phyloP scores from a whole-genome alignment of 2,329 filamentous ascomycete species.

The Sphaerulina musiva region DNA sequence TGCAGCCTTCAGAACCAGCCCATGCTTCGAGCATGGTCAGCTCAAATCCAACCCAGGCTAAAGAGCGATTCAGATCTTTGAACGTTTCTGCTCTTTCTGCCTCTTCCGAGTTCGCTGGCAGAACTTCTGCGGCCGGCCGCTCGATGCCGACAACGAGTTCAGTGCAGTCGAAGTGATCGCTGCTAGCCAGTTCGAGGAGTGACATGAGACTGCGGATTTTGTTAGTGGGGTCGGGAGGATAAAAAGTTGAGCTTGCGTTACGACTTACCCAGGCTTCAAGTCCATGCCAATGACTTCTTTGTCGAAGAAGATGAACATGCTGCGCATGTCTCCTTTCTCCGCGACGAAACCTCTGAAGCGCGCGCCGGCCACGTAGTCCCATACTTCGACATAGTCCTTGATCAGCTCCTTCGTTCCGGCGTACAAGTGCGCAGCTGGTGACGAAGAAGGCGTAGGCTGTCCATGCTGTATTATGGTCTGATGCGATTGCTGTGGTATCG shows the following conservation, averaged over 20 bases:
- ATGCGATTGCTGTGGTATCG: slow-evolving; percentile 20
- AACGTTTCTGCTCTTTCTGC: slow-evolving; percentile 42
- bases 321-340: slow-evolving; percentile 61
- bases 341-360: slow-evolving; percentile 82
- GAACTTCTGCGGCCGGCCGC: slow-evolving; percentile 57
- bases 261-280: slow-evolving; percentile 75
- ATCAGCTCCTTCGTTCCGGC: slow-evolving; percentile 33
- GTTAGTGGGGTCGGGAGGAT: background rate
- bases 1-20: slow-evolving; percentile 52
- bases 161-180: slow-evolving; percentile 63
- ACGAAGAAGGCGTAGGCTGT: slow-evolving; percentile 34
- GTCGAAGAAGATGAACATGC: slow-evolving; percentile 85
- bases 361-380: slow-evolving; percentile 80
- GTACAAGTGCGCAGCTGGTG: slow-evolving; percentile 29
- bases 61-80: slow-evolving; percentile 66
- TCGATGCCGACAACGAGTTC: slow-evolving; percentile 77
- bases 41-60: slow-evolving; percentile 91
- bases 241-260: slow-evolving; percentile 7
- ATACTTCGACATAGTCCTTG: slow-evolving; percentile 66
- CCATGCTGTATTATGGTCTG: slow-evolving; percentile 25
- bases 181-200: slow-evolving; percentile 78
- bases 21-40: slow-evolving; percentile 73
- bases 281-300: slow-evolving; percentile 64
- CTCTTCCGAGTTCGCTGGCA: slow-evolving; percentile 22
- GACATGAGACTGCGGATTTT: slow-evolving; percentile 56